Percentiles rank a stretch among this genome's conserved stretches.
Evolutionary conservation across 257 asterid species (phyloP).

Genomic region (Nicotiana otophora): DNA sequence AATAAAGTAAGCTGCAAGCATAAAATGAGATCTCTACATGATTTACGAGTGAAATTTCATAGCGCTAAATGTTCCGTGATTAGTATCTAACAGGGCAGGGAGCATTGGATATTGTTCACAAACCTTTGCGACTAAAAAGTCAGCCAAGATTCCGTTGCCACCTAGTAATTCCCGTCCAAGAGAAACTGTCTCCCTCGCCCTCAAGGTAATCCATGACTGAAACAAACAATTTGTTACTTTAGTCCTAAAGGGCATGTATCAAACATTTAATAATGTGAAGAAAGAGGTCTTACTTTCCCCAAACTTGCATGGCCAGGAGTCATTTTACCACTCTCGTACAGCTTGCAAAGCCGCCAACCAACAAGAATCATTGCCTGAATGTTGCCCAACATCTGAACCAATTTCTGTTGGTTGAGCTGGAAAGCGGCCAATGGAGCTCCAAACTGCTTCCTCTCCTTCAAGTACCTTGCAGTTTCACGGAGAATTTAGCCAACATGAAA

Average conservation of each 20-base stretch:
- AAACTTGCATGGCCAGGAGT: slow-evolving; percentile 95
- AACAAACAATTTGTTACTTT: background rate
- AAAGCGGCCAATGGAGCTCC: slow-evolving; percentile 96
- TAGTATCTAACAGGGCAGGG: background rate
- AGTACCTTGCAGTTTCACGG: slow-evolving; percentile 47
- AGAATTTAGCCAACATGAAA: background rate
- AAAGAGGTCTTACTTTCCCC: slow-evolving; percentile 59
- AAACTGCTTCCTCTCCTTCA: slow-evolving; percentile 93
- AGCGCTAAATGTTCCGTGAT: too few relatives aligned
- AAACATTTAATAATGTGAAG: background rate
- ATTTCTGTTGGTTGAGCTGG: slow-evolving; percentile 84
- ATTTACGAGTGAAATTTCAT: background rate
- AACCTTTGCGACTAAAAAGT: slow-evolving; percentile 90
- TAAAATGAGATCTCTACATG: background rate
- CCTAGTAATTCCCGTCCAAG: slow-evolving; percentile 92
- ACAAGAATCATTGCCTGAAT: slow-evolving; percentile 82
- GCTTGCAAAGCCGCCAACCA: slow-evolving; percentile 96
- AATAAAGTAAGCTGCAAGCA: background rate
- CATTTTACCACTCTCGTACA: slow-evolving; percentile 88
- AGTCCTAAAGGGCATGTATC: background rate
- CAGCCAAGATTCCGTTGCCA: slow-evolving; percentile 78
- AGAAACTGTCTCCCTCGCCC: slow-evolving; percentile 81
- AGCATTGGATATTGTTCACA: background rate
- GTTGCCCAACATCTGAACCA: slow-evolving; percentile 79
- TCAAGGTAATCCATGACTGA: slow-evolving; percentile 77